Evolutionary conservation across 345 rosid genomes (phyloP), one percentile per base, ranked within the genome.

Genomic region (Camelina laxa): DNA sequence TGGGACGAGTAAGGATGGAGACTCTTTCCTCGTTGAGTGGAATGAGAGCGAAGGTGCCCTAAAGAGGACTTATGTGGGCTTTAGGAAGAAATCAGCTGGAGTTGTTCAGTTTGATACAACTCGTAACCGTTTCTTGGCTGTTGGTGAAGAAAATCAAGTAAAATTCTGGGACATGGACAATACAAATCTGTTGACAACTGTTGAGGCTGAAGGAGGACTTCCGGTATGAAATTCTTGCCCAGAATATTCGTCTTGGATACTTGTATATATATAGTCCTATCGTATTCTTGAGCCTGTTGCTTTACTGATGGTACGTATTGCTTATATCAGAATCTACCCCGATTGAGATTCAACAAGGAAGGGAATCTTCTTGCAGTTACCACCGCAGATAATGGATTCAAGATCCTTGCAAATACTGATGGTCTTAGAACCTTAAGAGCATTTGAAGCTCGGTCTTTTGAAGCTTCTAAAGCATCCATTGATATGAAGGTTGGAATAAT

Each of bases 1-100:
- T 74, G 93, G 96, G 45, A 90, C 96, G 61, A 90, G 91, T 81
- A 87, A 88, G 71, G 96, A 88, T 0, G 91, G 96, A 50, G 93
- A 88, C 53, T 90, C 96, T 60, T 80, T 68, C 77, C 80, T 90
- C 14, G 93, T 88, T 53, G 96, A 90, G 69, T 88, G 93, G 96
- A 88, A 90, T 64, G 91, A 87, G 80, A 90, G 87, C 54, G 93
- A 87, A 81, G 96, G 96, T 58, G 87, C 87, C 44, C 75, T 88
- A 24, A 85, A 80, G 84, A 85, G 91, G 82, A 84, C 74, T 12
- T 90, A 87, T 73, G 2, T 66, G 20, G 96, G 96, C 20, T 85
- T 90, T 77, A 81, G 90, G 75, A 88, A 87, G 82, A 83, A 78
- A 70, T 86, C 89, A 11, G 16, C 48, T 19, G 92, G 92, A 9